These are phyloP conservation scores for Botrytis byssoidea DNA, from an alignment of 2,329 filamentous ascomycete species.

Conservation along the genomic window DNA sequence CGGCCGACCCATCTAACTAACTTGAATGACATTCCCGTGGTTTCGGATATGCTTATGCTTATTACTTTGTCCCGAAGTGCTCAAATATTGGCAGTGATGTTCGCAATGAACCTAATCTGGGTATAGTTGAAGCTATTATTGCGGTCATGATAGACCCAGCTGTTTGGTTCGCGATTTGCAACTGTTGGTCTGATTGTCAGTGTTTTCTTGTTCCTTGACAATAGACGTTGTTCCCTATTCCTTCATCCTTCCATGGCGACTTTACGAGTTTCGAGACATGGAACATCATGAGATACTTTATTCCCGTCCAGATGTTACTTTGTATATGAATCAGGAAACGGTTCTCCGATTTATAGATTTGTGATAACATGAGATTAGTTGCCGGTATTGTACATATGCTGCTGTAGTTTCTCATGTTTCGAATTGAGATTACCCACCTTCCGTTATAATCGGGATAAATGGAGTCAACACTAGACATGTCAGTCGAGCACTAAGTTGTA, in stretches of 20 bases:
- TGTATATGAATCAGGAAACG: neutral
- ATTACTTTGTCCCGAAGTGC: neutral
- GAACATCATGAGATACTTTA: neutral
- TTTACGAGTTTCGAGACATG: neutral
- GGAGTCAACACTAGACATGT: neutral
- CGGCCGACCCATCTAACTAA: neutral
- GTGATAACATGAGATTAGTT: neutral
- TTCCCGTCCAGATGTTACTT: neutral
- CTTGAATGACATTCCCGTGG: neutral
- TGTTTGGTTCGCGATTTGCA: neutral
- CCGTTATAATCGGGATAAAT: neutral
- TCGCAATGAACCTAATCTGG: neutral
- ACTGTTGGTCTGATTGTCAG: neutral
- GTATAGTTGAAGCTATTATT: neutral
- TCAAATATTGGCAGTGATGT: neutral
- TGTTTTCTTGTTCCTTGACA: neutral
- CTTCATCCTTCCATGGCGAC: neutral
- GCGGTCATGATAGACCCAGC: neutral
- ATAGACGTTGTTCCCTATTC: neutral
- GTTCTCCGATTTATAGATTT: neutral
- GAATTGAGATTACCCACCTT: slow-evolving; percentile 7
- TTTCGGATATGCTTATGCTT: neutral
- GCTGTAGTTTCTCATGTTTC: slow-evolving; percentile 3
- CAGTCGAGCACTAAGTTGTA: slow-evolving; percentile 5
- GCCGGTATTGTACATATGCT: neutral